Evolutionary conservation across 2,329 filamentous ascomycete genomes (phyloP), one percentile per base, ranked within the genome.

Genomic region (Neofusicoccum parvum): DNA sequence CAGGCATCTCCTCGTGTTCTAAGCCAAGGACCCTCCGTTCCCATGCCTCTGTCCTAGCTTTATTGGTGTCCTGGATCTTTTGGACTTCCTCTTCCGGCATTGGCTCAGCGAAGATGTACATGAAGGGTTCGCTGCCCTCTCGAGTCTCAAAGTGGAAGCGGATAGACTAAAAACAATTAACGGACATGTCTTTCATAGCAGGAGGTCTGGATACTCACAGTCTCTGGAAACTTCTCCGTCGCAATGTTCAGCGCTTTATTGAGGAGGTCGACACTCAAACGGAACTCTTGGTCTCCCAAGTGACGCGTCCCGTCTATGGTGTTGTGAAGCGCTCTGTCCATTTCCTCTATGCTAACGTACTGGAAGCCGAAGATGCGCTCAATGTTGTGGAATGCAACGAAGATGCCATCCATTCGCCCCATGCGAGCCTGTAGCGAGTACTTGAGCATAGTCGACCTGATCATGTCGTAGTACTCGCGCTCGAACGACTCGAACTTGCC

Each of bases 341-440:
- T 93, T 74, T 99, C 95, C 3, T 86, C 76, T 14, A 98, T 80
- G 66, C 88, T 89, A 67, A 99, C 86, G 75, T 99, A 99, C 78
- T 99, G 95, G 77, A 99, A 99, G 5, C 95, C 95, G 75, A 99
- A 99, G 58, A 99, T 96, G 64, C 94, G 90, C 78, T 94, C 86
- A 2, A 93, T 92, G 75, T 99, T 99, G 81, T 99, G 95, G 75
- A 89, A 99, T 2, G 95, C 95, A 23, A 98, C 91, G 74, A 98
- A 99, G 58, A 98, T 97, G 63, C 95, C 95, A 74, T 99, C 94
- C 96, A 99, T 99, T 58, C 94, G 89, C 17, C 96, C 95, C 87
- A 99, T 96, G 50, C 95, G 91, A 34, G 94, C 96, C 79, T 99
- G 95, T 36, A 99, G 83, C 10, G 94, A 97, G 77, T 99, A 99